Conservation (phyloP, 108 stramenopile species). For the Nitzschia sp. region DNA sequence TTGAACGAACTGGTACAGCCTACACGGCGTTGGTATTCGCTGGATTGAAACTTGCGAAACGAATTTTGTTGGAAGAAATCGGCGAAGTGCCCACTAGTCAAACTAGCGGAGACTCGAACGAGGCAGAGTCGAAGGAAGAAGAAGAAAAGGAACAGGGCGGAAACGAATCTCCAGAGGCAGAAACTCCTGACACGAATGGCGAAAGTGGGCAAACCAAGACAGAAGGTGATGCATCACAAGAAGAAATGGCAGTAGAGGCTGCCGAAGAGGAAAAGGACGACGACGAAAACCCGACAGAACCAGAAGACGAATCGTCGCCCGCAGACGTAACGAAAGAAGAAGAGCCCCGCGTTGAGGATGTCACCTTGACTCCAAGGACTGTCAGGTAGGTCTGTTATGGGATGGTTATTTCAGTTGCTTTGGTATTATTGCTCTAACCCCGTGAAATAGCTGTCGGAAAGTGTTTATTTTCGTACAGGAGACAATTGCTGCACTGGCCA, state of each 20-base stretch:
- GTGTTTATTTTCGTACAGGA: conserved; percentile 95
- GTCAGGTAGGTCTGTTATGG: conserved; percentile 21
- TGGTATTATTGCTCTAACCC: conserved; percentile 6
- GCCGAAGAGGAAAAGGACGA: conserved; percentile 14
- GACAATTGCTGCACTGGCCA: conserved; percentile 77
- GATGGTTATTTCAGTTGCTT: neutral
- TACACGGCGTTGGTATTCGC: conserved; percentile 87
- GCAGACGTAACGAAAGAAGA: too few relatives aligned
- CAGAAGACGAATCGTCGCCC: neutral
- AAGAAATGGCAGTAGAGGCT: neutral
- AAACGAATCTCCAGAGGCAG: neutral
- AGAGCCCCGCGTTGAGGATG: neutral
- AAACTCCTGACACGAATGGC: neutral
- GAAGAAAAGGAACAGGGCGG: neutral
- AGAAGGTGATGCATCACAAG: neutral
- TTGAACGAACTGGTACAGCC: conserved; percentile 32
- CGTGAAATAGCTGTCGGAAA: conserved; percentile 73
- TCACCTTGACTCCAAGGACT: conserved; percentile 9
- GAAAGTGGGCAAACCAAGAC: conserved; percentile 2
- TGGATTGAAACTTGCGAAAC: conserved; percentile 68
- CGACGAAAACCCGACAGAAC: neutral
- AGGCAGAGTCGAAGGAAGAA: conserved; percentile 2
- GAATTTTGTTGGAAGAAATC: conserved; percentile 48
- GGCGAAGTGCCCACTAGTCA: neutral
- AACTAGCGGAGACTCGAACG: neutral